Evolutionary conservation across 78 protist species (phyloP), one percentile per base, ranked within the genome.

Genomic region (Cavenderia fasciculata): DNA sequence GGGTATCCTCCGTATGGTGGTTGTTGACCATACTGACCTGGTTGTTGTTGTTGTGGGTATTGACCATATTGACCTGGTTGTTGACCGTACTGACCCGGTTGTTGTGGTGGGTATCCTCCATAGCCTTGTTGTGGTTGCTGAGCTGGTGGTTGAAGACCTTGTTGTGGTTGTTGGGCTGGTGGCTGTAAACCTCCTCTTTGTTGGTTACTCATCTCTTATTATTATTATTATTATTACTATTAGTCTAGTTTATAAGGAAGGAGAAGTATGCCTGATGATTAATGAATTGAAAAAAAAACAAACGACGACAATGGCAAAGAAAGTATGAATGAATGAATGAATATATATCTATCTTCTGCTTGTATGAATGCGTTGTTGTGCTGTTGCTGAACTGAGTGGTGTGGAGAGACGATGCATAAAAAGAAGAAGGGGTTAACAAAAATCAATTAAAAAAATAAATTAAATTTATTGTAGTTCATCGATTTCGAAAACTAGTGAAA

Each of bases 31-130:
- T 61, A 43, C 31, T 46, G 71, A 43, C 57, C 57, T 27, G 85
- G 59, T 10, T 59, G 51, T 43, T 59, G 59, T 4, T 46, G 49
- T 73, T 29, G 85, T 62, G 59, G 66, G 47, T 59, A 46, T 70
- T 70, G 85, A 33, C 68, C 68, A 41, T 61, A 62, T 74, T 74
- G 85, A 12, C 85, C 85, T 21, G 85, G 85, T n/a, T 70, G 29
- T 56, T 54, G 68, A 23, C 29, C n/a, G n/a, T 31, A 33, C 8
- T 18, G 49, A 29, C 33, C 33, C 7, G 75, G 38, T 70, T 27
- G 75, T 36, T 31, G 75, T 40, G 68, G 68, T 70, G 11, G 78
- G 12, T 19, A 29, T 72, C 36, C 49, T 21, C 78, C 78, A 40
- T 40, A 40, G 18, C 38, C 54, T 62, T 12, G 69, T 62, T 12